Evolutionary conservation across 805 yeast genomes (phyloP).

Genomic region (Yarrowia sp.): DNA sequence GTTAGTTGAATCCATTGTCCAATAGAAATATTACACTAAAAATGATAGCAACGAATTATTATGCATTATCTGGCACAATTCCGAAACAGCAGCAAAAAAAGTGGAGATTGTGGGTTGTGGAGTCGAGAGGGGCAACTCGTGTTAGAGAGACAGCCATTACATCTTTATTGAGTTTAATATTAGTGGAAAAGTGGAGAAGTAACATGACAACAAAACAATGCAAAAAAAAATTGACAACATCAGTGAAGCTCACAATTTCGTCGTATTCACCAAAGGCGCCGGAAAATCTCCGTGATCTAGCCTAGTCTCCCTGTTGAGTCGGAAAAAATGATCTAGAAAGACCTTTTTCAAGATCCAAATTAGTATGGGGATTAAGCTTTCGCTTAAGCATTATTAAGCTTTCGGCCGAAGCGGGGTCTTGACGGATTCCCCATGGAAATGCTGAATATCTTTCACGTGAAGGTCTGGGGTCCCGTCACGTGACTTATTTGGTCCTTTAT

Average conservation of each 20-base stretch:
- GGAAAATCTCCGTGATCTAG: too few species aligned
- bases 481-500: background rate
- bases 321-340: too few species aligned
- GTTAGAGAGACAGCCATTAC: background rate
- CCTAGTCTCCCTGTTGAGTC: too few species aligned
- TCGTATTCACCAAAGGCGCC: too few species aligned
- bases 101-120: background rate
- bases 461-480: background rate
- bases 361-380: background rate
- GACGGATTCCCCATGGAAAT: background rate
- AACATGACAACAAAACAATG: too few species aligned
- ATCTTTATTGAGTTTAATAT: background rate
- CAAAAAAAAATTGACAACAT: too few species aligned
- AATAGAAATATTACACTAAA: background rate
- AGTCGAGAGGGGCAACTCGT: background rate
- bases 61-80: too few species aligned
- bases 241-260: too few species aligned
- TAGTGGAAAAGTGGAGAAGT: background rate
- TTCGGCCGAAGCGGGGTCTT: constrained; percentile 3
- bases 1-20: too few species aligned
- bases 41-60: background rate
- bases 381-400: background rate
- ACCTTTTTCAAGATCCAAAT: too few species aligned
- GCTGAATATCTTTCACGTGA: background rate
- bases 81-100: too few species aligned